Evolutionary conservation across 1,284 basidiomycete species (phyloP).

Genomic region (Leccinum pachyderme): DNA sequence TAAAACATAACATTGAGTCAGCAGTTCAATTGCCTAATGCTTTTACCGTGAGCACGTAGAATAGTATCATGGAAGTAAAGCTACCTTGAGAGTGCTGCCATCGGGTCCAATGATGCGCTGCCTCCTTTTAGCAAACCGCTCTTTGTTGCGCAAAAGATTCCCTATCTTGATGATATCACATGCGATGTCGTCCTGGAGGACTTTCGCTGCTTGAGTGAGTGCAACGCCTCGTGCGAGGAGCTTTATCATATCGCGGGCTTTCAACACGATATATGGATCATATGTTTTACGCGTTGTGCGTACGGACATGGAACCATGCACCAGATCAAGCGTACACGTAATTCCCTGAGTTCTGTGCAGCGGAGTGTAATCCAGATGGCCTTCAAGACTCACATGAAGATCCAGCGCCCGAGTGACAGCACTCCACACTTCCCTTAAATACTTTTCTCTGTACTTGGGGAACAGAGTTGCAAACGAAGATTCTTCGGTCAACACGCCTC

Average conservation of each 20-base stretch:
- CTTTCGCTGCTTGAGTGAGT: slow-evolving; percentile 81
- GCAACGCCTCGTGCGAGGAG: slow-evolving; percentile 91
- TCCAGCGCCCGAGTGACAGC: slow-evolving; percentile 89
- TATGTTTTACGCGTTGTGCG: slow-evolving; percentile 95
- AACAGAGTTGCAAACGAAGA: slow-evolving; percentile 98
- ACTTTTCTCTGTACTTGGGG: slow-evolving; percentile 98
- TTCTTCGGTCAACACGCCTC: slow-evolving; percentile 88
- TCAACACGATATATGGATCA: slow-evolving; percentile 95
- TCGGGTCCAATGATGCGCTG: slow-evolving; percentile 97
- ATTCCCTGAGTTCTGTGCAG: slow-evolving; percentile 58
- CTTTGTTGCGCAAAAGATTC: slow-evolving; percentile 92
- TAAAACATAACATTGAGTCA: slow-evolving; percentile 96
- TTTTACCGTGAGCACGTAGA: slow-evolving; percentile 9
- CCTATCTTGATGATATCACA: slow-evolving; percentile 99
- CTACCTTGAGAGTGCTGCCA: slow-evolving; percentile 90
- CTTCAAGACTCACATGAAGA: slow-evolving; percentile 54
- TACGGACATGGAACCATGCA: slow-evolving; percentile 97
- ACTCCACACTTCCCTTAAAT: slow-evolving; percentile 93
- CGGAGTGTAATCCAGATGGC: neutral
- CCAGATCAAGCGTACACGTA: slow-evolving; percentile 89
- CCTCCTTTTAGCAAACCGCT: slow-evolving; percentile 93
- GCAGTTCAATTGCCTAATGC: slow-evolving; percentile 88
- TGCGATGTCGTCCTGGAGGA: slow-evolving; percentile 87
- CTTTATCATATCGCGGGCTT: slow-evolving; percentile 95
- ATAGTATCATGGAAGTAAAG: neutral